A percentile compares a stretch with the other conserved stretches of the same genome.
phyloP scores from a whole-genome alignment of 495 filamentous ascomycete genomes.

The Pseudomonodictys pantanalensis region DNA sequence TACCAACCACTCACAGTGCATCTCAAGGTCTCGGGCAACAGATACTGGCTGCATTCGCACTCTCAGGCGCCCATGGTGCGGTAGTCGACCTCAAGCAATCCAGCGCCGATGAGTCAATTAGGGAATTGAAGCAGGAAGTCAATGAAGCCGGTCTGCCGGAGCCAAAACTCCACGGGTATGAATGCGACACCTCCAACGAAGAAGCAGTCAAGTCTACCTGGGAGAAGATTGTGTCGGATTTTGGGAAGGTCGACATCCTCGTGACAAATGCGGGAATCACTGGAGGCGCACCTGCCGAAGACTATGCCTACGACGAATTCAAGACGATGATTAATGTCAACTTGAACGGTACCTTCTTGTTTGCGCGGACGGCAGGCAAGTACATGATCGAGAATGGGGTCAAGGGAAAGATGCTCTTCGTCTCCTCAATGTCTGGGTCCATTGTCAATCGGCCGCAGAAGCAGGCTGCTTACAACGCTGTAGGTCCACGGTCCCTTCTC shows the following conservation, averaged over 20 bases:
- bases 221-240: conserved; percentile 18
- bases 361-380: conserved; percentile 30
- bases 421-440: conserved; percentile 30
- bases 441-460: conserved; percentile 37
- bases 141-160: not conserved
- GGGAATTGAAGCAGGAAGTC: not conserved
- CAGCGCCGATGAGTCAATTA: not conserved
- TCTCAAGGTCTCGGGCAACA: conserved; percentile 7
- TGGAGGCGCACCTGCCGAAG: conserved; percentile 27
- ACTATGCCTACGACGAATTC: conserved; percentile 31
- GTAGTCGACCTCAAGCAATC: conserved; percentile 3
- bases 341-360: conserved; percentile 30
- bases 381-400: conserved; percentile 31
- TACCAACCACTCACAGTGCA: too few relatives aligned
- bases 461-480: conserved; percentile 36
- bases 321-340: conserved; percentile 35
- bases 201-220: conserved; percentile 28
- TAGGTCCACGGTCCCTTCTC: not conserved
- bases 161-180: conserved; percentile 28
- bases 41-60: conserved; percentile 9
- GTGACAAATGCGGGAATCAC: conserved; percentile 37
- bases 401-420: conserved; percentile 36
- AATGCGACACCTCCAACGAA: conserved; percentile 34
- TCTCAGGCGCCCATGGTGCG: conserved; percentile 6
- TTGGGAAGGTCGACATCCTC: conserved; percentile 36